Evolutionary conservation across 768 basidiomycete species (phyloP).

Genomic region (Suillus lakei): DNA sequence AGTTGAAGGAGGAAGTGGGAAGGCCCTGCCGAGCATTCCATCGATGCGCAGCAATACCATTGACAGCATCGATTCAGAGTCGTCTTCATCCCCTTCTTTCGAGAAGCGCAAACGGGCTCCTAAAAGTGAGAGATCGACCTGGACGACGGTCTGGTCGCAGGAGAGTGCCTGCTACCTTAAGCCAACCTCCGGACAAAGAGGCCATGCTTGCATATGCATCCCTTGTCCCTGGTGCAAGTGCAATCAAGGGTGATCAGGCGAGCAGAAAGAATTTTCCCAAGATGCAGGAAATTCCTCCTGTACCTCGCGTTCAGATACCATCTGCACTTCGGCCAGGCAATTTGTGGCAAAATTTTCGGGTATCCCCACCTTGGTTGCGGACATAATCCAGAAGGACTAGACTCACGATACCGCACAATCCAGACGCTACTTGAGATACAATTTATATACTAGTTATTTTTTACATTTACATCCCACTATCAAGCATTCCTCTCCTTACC

Average conservation of each 20-base stretch:
- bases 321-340: slow-evolving; percentile 11
- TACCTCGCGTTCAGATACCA: slow-evolving; percentile 1
- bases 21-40: slow-evolving; percentile 16
- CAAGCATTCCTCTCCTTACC: not conserved
- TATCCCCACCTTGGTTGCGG: not conserved
- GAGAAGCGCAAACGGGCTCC: not conserved
- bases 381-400: not conserved
- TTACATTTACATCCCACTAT: not conserved
- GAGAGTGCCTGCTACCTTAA: slow-evolving; percentile 52
- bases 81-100: not conserved
- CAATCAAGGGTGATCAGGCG: slow-evolving; percentile 3
- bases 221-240: slow-evolving; percentile 1
- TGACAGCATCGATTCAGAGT: slow-evolving; percentile 7
- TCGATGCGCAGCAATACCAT: not conserved
- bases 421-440: not conserved
- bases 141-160: slow-evolving; percentile 32
- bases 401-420: not conserved
- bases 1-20: slow-evolving; percentile 8
- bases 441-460: not conserved
- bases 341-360: slow-evolving; percentile 7
- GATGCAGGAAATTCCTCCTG: slow-evolving; percentile 10
- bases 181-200: slow-evolving; percentile 19
- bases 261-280: not conserved
- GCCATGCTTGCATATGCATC: slow-evolving; percentile 7
- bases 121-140: slow-evolving; percentile 20